Conservation (phyloP, 306 rosid species). For the Prunus davidiana region DNA sequence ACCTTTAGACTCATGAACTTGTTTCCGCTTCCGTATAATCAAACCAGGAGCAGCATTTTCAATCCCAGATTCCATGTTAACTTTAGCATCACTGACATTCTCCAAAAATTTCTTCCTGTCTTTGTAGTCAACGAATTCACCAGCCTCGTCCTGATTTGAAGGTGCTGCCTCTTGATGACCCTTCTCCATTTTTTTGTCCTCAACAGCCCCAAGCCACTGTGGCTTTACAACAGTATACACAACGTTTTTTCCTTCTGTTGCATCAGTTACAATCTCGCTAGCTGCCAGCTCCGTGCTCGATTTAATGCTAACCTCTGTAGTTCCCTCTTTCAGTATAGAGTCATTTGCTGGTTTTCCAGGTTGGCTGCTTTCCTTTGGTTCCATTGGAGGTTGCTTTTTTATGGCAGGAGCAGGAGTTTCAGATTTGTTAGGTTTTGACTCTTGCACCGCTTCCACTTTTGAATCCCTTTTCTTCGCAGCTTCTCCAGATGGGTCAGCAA, state of each 20-base stretch:
- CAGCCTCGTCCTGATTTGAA: constrained; percentile 40
- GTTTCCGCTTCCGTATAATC: constrained; percentile 84
- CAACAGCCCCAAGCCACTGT: constrained; percentile 92
- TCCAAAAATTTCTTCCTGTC: constrained; percentile 65
- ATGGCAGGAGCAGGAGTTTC: constrained; percentile 31
- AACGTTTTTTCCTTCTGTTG: constrained; percentile 40
- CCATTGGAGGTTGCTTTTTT: constrained; percentile 39
- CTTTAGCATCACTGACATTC: constrained; percentile 28
- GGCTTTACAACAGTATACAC: constrained; percentile 60
- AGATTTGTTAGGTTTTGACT: constrained; percentile 39
- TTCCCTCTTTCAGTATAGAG: constrained; percentile 34
- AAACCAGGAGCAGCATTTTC: constrained; percentile 87
- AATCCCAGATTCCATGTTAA: constrained; percentile 38
- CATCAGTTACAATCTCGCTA: constrained; percentile 28
- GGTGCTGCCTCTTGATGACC: constrained; percentile 32
- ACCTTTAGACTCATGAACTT: constrained; percentile 46
- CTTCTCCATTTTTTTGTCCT: constrained; percentile 42
- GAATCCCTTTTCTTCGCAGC: constrained; percentile 79
- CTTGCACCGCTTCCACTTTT: constrained; percentile 44
- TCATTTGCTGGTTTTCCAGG: constrained; percentile 35
- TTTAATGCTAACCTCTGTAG: constrained; percentile 30
- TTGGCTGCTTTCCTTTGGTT: constrained; percentile 34
- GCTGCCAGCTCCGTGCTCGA: constrained; percentile 37
- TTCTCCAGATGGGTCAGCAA: constrained; percentile 94
- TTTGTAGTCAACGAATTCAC: constrained; percentile 80